These are phyloP conservation scores for Pleurotus platypus DNA, from an alignment of 768 basidiomycete genomes.

Conservation along the genomic window DNA sequence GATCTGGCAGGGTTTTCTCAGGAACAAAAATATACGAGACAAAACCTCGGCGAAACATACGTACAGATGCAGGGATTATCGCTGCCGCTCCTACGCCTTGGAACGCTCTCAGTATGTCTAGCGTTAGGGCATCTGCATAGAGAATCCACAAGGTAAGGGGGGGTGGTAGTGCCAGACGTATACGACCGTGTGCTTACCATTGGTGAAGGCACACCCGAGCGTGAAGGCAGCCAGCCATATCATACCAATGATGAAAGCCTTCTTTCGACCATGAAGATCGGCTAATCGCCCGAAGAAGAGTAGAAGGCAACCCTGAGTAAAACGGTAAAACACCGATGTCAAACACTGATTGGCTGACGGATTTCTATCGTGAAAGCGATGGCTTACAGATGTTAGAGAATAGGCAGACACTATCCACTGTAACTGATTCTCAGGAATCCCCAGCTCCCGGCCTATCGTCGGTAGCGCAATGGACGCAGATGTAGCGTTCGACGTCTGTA, in stretches of 20 bases:
- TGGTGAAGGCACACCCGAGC: constrained; percentile 47
- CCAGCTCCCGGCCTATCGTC: constrained; percentile 4
- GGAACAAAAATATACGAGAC: neutral
- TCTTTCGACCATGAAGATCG: constrained; percentile 60
- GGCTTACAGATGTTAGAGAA: neutral
- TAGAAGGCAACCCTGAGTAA: constrained; percentile 53
- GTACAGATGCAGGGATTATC: constrained; percentile 49
- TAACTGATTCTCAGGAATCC: neutral
- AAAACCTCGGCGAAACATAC: constrained; percentile 29
- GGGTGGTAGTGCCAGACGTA: neutral
- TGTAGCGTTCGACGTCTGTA: constrained; percentile 5
- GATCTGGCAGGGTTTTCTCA: constrained; percentile 26
- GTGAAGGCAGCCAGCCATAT: constrained; percentile 37
- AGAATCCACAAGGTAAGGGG: neutral
- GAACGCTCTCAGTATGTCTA: constrained; percentile 58
- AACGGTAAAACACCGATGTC: constrained; percentile 12
- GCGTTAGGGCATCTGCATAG: constrained; percentile 34
- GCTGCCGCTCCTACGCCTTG: constrained; percentile 64
- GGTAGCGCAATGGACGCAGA: constrained; percentile 8
- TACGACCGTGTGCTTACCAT: constrained; percentile 20
- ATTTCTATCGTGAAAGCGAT: neutral
- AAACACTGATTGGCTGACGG: neutral
- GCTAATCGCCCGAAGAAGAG: constrained; percentile 59
- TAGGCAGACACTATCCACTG: constrained; percentile 9
- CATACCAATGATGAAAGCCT: constrained; percentile 50